phyloP scores from a whole-genome alignment of 2,329 filamentous ascomycete species.

The Aspergillus sp. region DNA sequence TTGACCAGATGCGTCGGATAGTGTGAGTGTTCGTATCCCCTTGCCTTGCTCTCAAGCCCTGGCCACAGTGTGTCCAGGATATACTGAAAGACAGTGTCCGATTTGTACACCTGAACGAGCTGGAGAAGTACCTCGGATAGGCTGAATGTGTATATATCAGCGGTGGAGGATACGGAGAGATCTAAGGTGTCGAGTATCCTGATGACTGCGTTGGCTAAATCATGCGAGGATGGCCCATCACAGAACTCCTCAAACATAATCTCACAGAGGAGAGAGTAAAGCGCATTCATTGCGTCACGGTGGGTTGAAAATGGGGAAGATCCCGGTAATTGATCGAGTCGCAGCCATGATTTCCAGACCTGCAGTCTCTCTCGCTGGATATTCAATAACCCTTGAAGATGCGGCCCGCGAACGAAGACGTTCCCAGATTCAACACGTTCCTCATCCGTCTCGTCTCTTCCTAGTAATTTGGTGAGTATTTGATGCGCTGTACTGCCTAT shows the following conservation, averaged over 20 bases:
- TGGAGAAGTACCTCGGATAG: slow-evolving; percentile 12
- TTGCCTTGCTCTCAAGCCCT: slow-evolving; percentile 12
- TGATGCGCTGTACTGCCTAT: background rate
- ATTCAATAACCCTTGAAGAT: background rate
- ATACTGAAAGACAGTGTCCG: slow-evolving; percentile 2
- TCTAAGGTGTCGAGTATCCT: background rate
- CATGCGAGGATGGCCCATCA: background rate
- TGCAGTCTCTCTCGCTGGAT: background rate
- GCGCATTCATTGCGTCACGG: slow-evolving; percentile 15
- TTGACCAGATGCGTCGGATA: slow-evolving; percentile 23
- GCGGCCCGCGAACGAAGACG: background rate
- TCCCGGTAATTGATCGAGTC: background rate
- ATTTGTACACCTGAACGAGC: slow-evolving; percentile 5
- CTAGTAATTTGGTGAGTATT: background rate
- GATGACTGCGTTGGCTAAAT: background rate
- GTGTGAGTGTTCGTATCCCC: slow-evolving; percentile 25
- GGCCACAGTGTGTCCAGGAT: slow-evolving; percentile 21
- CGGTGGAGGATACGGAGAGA: background rate
- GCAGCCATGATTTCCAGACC: background rate
- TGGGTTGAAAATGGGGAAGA: background rate
- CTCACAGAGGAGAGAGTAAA: slow-evolving; percentile 14
- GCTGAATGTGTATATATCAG: slow-evolving; percentile 17
- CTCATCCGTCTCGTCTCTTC: background rate
- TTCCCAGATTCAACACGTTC: background rate
- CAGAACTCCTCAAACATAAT: slow-evolving; percentile 6